Evolutionary conservation across 1,284 basidiomycete species (phyloP), one percentile per base, ranked within the genome.

Genomic region (Malassezia vespertilionis): DNA sequence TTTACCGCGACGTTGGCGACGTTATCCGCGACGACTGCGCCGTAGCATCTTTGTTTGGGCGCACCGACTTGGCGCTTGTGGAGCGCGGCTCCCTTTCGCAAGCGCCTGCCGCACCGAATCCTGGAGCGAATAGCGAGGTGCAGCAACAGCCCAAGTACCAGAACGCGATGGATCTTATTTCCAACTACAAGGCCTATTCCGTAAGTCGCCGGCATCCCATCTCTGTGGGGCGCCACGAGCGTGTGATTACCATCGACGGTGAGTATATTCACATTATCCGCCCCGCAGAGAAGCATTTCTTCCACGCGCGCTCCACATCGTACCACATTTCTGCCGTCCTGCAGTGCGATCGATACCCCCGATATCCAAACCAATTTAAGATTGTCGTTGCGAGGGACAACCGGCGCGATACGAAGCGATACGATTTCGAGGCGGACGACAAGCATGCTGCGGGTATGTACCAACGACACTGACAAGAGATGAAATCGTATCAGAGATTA

Each of bases 401-500:
- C 26, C 82, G 80, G 54, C 49, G 65, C 17, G 73, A 76, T 51
- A 67, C 67, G 24, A 99, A 97, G 75, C 77, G 90, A 26, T 97
- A 96, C 69, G 91, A 97, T 64, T 95, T 96, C 68, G 93, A 99
- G 72, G 90, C 89, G 0, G 90, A 93, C 71, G 87, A 77, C 60
- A 76, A 82, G 0, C 81, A 81, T 63, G 72, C 82, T 48, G 88
- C 89, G 21, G 79, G 85, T 84, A 63, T 9, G 33, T 34, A 5
- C 10, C 8, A 8, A 17, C 17, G 5, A 15, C 17, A 32, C 31
- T 32, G 17, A 37, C 18, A 36, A 22, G 37, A 26, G 33, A 33
- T 14, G 43, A 63, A 82, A 60, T 62, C 41, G 60, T 64, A 11
- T 32, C 52, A 2, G 63, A 63, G 38, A 63, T 63, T 50, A 63